Conservation (phyloP, 2,329 filamentous ascomycete genomes). For the Teratosphaeria viscida region DNA sequence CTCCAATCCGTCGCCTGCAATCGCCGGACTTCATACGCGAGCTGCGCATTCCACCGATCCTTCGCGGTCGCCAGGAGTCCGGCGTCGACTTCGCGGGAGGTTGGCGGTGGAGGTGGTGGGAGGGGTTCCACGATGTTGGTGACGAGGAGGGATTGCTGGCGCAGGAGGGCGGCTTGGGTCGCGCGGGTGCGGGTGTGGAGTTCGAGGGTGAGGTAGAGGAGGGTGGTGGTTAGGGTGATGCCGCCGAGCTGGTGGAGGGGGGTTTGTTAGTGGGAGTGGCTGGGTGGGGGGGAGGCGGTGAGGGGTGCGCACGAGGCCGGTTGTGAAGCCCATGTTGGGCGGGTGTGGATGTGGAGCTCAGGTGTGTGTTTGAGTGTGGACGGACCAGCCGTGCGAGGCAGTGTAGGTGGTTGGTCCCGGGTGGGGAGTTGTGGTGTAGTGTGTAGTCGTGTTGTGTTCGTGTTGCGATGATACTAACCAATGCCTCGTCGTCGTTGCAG, state of each 20-base stretch:
- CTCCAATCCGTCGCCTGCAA: constrained; percentile 38
- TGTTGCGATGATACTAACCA: neutral
- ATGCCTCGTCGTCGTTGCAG: neutral
- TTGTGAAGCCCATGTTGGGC: constrained; percentile 40
- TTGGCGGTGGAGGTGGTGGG: constrained; percentile 29
- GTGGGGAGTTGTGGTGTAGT: neutral
- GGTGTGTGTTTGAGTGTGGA: neutral
- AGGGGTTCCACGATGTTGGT: constrained; percentile 34
- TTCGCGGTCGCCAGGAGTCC: constrained; percentile 38
- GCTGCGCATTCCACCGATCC: constrained; percentile 39
- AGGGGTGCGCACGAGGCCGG: constrained; percentile 36
- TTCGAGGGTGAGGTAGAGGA: constrained; percentile 28
- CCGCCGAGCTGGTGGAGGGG: constrained; percentile 36
- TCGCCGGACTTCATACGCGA: constrained; percentile 34
- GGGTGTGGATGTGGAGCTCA: neutral
- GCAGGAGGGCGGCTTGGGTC: constrained; percentile 35
- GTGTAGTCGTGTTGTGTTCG: neutral
- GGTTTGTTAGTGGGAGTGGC: neutral
- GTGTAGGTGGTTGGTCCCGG: neutral
- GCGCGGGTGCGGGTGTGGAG: constrained; percentile 38
- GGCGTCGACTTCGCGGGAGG: constrained; percentile 28
- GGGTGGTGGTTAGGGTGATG: constrained; percentile 40
- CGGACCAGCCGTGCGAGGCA: neutral
- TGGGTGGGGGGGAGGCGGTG: neutral
- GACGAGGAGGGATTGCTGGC: constrained; percentile 36